Evolutionary conservation across 2,329 filamentous ascomycete species (phyloP), one percentile per base, ranked within the genome.

Genomic region (Trichoderma pleuroti): DNA sequence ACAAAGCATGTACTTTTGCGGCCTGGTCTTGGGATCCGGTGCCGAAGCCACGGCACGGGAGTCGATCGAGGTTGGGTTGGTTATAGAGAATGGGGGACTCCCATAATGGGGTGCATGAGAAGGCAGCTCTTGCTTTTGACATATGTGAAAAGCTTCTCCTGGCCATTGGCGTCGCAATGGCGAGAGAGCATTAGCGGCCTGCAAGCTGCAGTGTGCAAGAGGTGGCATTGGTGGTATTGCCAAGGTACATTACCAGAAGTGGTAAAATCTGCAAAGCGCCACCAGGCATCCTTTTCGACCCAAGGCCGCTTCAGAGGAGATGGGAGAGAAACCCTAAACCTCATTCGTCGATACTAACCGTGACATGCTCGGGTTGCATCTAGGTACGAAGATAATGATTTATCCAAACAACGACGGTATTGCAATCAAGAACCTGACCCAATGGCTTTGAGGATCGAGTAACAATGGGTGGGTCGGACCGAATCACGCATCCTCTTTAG

Each of bases 21-120:
- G 42, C 54, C 26, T 49, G 39, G 5, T 28, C 16, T 10, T 61
- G 56, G 56, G 28, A n/a, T 10, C 42, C 52, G 30, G 28, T 24
- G n/a, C 67, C 67, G 67, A 63, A 62, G 26, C 57, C 42, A 57
- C 36, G 66, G 57, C 57, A 56, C 42, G 66, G 64, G 42, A 1
- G 7, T 4, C 32, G n/a, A 28, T 21, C 28, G 24, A 30, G 42
- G 39, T 11, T 21, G 18, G 7, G 28, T 7, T 21, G 18, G 11
- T 3, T 36, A 11, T n/a, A n/a, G n/a, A 18, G 21, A n/a, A 46
- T 39, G 8, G 12, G 34, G 16, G 28, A 9, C 7, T 26, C 3
- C 7, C 3, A 34, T 26, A 4, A 26, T 18, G 18, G 32, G 54
- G 10, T 21, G 14, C 5, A 32, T 30, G 12, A 24, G 54, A 5